These are phyloP conservation scores for Porcisia deanei DNA, from an alignment of 208 protist species.

Conservation along the genomic window DNA sequence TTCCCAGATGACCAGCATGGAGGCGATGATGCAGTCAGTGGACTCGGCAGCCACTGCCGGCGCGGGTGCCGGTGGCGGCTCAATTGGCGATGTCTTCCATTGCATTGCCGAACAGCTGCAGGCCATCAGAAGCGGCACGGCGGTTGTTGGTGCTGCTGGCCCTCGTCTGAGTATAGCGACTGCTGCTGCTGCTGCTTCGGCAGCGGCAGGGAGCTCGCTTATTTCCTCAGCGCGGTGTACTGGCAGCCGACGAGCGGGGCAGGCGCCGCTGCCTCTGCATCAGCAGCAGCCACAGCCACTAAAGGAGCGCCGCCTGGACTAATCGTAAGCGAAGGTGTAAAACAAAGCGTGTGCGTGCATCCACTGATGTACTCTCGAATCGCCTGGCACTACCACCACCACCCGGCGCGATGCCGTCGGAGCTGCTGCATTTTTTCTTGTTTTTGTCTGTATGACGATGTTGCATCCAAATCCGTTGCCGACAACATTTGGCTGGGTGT, in stretches of 20 bases:
- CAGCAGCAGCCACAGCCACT: conserved; percentile 1
- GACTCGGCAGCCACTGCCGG: conserved; percentile 9
- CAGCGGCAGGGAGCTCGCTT: neutral
- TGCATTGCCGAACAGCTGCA: conserved; percentile 41
- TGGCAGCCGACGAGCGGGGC: neutral
- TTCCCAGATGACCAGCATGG: conserved; percentile 57
- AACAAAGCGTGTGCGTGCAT: too few species aligned
- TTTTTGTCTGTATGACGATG: too few species aligned
- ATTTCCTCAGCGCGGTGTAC: neutral
- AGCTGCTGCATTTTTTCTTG: too few species aligned
- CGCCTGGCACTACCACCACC: too few species aligned
- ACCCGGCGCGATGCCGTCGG: too few species aligned
- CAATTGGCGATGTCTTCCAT: conserved; percentile 30
- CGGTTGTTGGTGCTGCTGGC: neutral
- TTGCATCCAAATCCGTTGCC: too few species aligned
- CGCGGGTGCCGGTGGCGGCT: conserved; percentile 19
- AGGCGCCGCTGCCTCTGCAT: neutral
- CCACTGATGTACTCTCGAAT: too few species aligned
- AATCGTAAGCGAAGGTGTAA: conserved; percentile 9
- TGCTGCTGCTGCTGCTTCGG: neutral
- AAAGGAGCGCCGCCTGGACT: conserved; percentile 35
- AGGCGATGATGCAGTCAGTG: conserved; percentile 38
- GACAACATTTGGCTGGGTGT: too few species aligned
- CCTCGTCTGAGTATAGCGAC: neutral
- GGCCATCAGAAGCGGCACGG: conserved; percentile 17